Base-by-base conservation (phyloP, 2,329 filamentous ascomycete genomes). In the Beauveria brongniartii region DNA sequence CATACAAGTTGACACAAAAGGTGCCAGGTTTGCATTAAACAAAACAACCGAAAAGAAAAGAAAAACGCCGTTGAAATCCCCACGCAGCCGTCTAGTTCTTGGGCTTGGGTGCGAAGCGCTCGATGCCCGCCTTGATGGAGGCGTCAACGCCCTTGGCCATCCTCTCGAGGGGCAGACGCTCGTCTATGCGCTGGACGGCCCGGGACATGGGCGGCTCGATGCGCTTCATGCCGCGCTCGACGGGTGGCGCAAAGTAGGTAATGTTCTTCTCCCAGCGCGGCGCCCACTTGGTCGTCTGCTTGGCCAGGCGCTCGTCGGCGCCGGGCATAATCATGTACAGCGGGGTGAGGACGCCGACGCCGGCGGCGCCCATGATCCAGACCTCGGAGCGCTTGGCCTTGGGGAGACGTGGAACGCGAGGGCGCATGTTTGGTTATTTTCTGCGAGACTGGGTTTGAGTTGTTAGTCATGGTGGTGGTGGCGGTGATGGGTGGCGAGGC, bases 221-320 rank as follows among this genome's bases (percentile, higher is more conserved):
- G 57, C 78, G 75, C 65, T 79, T 78, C 46, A 81, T 75, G 55
- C 77, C 72, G 22, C 73, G 72, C 70, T 80, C 75, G 30, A 77
- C 75, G 18, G 78, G 77, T n/a, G 74, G 71, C 9, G 74, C 72
- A 69, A 84, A 79, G 73, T 79, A 80, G 64, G 73, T 78, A 68
- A 84, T 78, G 71, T 82, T 83, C 58, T 77, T 75, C 71, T 85
- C 82, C 82, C 82, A 85, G 61, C 80, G 78, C 20, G 82, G 81
- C 4, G 82, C 82, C 82, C 82, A 85, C 67, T 80, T 78, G 62
- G 75, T 74, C 3, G 82, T 85, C 70, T 83, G 81, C 26, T 72
- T 72, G 59, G 80, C 77, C 41, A 85, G 69, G 48, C 77, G 77
- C 69, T 84, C 80, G 65, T 83, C 78, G 62, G 80, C 80, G 41